Percentiles rank a stretch among this genome's conserved stretches.
phyloP scores from a whole-genome alignment of 164 flowering plant species.

The Dillenia turbinata region DNA sequence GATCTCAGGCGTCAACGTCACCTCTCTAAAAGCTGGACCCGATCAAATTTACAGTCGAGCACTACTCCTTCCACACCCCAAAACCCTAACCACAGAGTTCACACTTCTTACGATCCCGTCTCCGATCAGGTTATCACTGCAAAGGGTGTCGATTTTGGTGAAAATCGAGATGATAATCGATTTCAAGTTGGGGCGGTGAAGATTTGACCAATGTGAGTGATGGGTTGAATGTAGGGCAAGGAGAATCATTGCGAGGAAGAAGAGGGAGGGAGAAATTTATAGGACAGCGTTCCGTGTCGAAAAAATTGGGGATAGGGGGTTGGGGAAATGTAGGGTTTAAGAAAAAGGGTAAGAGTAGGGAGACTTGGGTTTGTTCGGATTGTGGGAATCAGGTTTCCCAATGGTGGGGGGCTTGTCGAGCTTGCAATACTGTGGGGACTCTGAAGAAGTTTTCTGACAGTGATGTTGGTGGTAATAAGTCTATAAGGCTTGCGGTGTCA shows the following conservation, averaged over 20 bases:
- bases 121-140: slow-evolving; percentile 10
- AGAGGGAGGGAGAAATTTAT: neutral
- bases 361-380: slow-evolving; percentile 51
- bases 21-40: slow-evolving; percentile 4
- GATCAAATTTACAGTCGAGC: neutral
- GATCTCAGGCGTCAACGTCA: slow-evolving; percentile 1
- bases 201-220: neutral
- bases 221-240: neutral
- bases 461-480: slow-evolving; percentile 16
- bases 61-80: neutral
- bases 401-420: slow-evolving; percentile 87
- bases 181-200: neutral
- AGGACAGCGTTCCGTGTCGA: neutral
- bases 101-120: slow-evolving; percentile 26
- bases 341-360: slow-evolving; percentile 50
- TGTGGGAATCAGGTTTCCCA: slow-evolving; percentile 69
- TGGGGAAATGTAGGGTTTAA: slow-evolving; percentile 9
- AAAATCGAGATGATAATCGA: neutral
- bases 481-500: slow-evolving; percentile 34
- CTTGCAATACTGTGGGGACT: slow-evolving; percentile 43
- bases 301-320: neutral
- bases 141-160: neutral
- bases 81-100: slow-evolving; percentile 13
- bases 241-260: slow-evolving; percentile 4
- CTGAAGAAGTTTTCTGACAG: slow-evolving; percentile 35